Percentiles rank a stretch among this genome's conserved stretches.
These are phyloP conservation scores for Wickerhamiella musiphila DNA, from an alignment of 805 yeast species.

Conservation along the genomic window DNA sequence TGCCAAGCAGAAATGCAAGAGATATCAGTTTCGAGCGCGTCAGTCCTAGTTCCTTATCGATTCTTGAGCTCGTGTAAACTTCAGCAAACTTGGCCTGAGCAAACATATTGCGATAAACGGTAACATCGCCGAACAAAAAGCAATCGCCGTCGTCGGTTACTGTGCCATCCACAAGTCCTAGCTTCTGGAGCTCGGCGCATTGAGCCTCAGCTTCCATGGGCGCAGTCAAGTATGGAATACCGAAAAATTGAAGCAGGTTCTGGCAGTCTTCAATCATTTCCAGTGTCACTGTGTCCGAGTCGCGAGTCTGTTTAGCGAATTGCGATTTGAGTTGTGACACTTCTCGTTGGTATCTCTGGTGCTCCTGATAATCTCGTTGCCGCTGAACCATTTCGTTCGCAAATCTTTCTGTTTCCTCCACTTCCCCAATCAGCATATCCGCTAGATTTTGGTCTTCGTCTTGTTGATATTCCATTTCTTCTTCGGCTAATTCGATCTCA, in stretches of 20 bases:
- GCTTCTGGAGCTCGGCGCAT: constrained; percentile 60
- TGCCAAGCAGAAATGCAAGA: constrained; percentile 70
- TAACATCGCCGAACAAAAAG: constrained; percentile 75
- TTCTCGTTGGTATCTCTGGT: constrained; percentile 15
- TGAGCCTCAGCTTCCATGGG: constrained; percentile 99
- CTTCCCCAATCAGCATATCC: constrained; percentile 51
- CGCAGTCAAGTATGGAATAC: constrained; percentile 86
- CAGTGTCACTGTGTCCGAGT: constrained; percentile 78
- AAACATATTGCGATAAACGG: constrained; percentile 79
- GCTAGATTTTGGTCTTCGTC: constrained; percentile 58
- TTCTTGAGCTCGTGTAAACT: constrained; percentile 44
- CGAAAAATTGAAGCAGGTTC: constrained; percentile 70
- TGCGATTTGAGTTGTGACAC: constrained; percentile 37
- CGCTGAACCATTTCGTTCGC: constrained; percentile 28
- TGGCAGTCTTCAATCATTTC: constrained; percentile 83
- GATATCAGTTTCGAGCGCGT: constrained; percentile 50
- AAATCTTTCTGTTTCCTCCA: constrained; percentile 51
- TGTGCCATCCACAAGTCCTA: constrained; percentile 78
- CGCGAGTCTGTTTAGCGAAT: constrained; percentile 53
- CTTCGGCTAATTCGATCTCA: constrained; percentile 15
- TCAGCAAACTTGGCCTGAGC: constrained; percentile 87
- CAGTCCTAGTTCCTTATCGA: constrained; percentile 49
- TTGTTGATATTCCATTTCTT: constrained; percentile 25
- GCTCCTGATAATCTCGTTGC: constrained; percentile 15
- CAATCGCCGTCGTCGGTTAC: constrained; percentile 97